Conservation (phyloP, 2,329 filamentous ascomycete species). For the Blumeriella jaapii region DNA sequence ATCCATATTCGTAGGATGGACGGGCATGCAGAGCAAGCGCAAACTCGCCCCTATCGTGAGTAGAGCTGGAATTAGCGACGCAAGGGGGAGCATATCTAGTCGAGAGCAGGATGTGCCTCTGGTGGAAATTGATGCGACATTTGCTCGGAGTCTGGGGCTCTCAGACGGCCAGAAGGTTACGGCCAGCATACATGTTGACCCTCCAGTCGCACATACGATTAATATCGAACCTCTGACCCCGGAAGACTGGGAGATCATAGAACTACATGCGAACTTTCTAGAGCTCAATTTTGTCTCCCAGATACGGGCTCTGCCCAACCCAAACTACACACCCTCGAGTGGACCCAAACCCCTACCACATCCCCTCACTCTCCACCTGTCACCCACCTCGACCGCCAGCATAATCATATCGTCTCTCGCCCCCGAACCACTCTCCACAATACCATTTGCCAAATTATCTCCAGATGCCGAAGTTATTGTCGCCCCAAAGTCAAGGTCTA, state of each 20-base stretch:
- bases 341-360: constrained; percentile 49
- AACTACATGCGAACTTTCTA: constrained; percentile 89
- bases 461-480: constrained; percentile 96
- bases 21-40: constrained; percentile 91
- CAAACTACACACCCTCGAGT: constrained; percentile 45
- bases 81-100: constrained; percentile 40
- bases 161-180: constrained; percentile 71
- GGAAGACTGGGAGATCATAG: constrained; percentile 98
- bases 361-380: constrained; percentile 82
- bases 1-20: constrained; percentile 89
- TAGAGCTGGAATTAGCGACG: constrained; percentile 57
- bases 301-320: constrained; percentile 87
- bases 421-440: constrained; percentile 54
- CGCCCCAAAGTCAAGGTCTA: constrained; percentile 78
- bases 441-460: constrained; percentile 81
- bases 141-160: constrained; percentile 67
- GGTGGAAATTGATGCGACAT: constrained; percentile 79
- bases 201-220: constrained; percentile 82
- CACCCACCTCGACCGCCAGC: constrained; percentile 89
- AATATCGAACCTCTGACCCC: constrained; percentile 93
- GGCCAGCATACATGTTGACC: constrained; percentile 69
- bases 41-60: constrained; percentile 61
- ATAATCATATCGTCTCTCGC: constrained; percentile 77
- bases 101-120: constrained; percentile 66
- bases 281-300: constrained; percentile 89